These are phyloP conservation scores for Globisporangium cystogenes DNA, from an alignment of 352 stramenopile genomes.

Conservation along the genomic window DNA sequence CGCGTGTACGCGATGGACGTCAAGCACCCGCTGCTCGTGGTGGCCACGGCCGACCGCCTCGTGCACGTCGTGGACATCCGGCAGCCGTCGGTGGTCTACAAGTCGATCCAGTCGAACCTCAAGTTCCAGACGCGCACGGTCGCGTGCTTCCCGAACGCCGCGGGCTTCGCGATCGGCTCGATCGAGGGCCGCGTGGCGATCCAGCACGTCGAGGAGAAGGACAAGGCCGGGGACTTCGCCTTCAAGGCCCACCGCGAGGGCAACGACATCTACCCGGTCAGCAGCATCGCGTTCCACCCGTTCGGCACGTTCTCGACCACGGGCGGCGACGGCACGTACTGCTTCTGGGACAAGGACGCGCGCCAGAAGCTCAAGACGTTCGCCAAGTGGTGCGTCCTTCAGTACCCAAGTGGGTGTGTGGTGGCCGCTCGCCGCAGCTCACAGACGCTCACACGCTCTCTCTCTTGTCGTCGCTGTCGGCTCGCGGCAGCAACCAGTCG, in stretches of 20 bases:
- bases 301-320: constrained; percentile 96
- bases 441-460: too few species aligned
- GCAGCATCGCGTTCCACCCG: constrained; percentile 88
- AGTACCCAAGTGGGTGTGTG: too few species aligned
- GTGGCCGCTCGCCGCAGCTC: too few species aligned
- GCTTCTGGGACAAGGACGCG: constrained; percentile 98
- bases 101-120: constrained; percentile 76
- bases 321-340: constrained; percentile 93
- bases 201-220: constrained; percentile 85
- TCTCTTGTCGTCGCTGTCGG: too few species aligned
- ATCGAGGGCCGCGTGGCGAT: constrained; percentile 91
- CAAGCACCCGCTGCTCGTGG: constrained; percentile 90
- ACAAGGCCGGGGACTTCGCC: constrained; percentile 84
- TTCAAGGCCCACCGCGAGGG: constrained; percentile 91
- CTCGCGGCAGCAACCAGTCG: constrained; percentile 61
- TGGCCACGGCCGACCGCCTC: constrained; percentile 88
- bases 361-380: constrained; percentile 95
- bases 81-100: constrained; percentile 87
- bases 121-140: constrained; percentile 89
- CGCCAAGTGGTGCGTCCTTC: constrained; percentile 53
- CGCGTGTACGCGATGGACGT: constrained; percentile 94
- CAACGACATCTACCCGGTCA: constrained; percentile 87
- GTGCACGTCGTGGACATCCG: constrained; percentile 87
- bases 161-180: constrained; percentile 86
- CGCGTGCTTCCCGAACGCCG: constrained; percentile 83